Conservation (phyloP, 257 asterid species). For the Gynochthodes officinalis region DNA sequence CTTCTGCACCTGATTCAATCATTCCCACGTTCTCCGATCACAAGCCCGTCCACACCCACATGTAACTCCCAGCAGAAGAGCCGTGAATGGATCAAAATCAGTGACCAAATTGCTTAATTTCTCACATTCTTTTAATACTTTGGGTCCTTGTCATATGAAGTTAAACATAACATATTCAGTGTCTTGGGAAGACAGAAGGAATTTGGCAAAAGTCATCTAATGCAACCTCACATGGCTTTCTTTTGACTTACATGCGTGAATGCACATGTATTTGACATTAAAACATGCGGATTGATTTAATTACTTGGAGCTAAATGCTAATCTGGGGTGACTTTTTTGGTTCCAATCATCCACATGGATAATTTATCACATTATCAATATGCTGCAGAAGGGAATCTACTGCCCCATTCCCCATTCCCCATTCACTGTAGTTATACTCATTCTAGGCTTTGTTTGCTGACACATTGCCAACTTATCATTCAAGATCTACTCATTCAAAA, state of each 20-base stretch:
- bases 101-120: constrained; percentile 7
- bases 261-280: constrained; percentile 32
- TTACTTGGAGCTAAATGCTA: no score
- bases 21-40: constrained; percentile 36
- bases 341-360: neutral
- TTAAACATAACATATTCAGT: constrained; percentile 14
- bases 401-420: neutral
- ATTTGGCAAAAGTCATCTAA: constrained; percentile 15
- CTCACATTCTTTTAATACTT: neutral
- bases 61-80: constrained; percentile 26
- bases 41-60: constrained; percentile 22
- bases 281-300: constrained; percentile 5
- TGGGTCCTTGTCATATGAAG: constrained; percentile 6
- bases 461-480: neutral
- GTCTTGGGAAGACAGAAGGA: constrained; percentile 6
- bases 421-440: neutral
- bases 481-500: neutral
- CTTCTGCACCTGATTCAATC: constrained; percentile 26
- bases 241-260: constrained; percentile 34
- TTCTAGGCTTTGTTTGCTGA: neutral
- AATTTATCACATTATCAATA: neutral
- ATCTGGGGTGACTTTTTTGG: neutral
- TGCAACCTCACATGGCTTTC: constrained; percentile 39
- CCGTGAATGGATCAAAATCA: constrained; percentile 25
- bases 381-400: constrained; percentile 1